Conservation (phyloP, 2,329 filamentous ascomycete genomes). For the Ophiostoma montium region DNA sequence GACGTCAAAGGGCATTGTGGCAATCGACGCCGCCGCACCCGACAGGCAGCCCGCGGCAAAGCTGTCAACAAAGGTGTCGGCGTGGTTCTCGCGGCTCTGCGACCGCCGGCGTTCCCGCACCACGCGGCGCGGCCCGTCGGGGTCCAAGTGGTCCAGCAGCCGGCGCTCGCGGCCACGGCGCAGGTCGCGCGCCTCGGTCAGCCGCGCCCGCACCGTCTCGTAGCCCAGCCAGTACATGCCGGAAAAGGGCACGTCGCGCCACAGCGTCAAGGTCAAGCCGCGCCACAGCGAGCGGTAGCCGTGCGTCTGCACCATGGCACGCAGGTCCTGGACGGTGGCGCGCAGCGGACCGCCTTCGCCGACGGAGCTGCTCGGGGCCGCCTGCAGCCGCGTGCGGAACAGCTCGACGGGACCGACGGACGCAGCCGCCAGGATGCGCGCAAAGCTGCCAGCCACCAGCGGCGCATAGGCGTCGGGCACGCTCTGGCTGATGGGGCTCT, state of each 20-base stretch:
- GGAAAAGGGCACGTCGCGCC: conserved; percentile 95
- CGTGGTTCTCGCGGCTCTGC: conserved; percentile 55
- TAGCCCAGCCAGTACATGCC: conserved; percentile 98
- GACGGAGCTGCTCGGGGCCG: conserved; percentile 42
- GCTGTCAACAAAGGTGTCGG: conserved; percentile 70
- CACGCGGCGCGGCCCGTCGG: conserved; percentile 23
- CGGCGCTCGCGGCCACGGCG: conserved; percentile 26
- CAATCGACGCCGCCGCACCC: conserved; percentile 70
- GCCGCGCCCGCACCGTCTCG: conserved; percentile 58
- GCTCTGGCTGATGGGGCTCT: conserved; percentile 54
- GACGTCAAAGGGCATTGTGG: conserved; percentile 93
- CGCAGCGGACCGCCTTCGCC: conserved; percentile 60
- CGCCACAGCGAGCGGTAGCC: conserved; percentile 82
- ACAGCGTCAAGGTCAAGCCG: conserved; percentile 78
- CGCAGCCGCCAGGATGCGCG: conserved; percentile 66
- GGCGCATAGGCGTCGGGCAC: conserved; percentile 61
- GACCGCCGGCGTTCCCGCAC: conserved; percentile 35
- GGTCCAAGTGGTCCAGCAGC: conserved; percentile 17
- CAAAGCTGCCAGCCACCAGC: conserved; percentile 63
- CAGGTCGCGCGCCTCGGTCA: conserved; percentile 55
- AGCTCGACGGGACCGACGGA: conserved; percentile 86
- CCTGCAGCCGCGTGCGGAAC: conserved; percentile 84
- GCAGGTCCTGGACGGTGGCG: conserved; percentile 62
- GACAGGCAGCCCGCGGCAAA: conserved; percentile 76
- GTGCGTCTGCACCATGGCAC: conserved; percentile 61